Evolutionary conservation across 129 eudicot genomes (phyloP), one percentile per base, ranked within the genome.

Genomic region (Kitagawia praeruptora): DNA sequence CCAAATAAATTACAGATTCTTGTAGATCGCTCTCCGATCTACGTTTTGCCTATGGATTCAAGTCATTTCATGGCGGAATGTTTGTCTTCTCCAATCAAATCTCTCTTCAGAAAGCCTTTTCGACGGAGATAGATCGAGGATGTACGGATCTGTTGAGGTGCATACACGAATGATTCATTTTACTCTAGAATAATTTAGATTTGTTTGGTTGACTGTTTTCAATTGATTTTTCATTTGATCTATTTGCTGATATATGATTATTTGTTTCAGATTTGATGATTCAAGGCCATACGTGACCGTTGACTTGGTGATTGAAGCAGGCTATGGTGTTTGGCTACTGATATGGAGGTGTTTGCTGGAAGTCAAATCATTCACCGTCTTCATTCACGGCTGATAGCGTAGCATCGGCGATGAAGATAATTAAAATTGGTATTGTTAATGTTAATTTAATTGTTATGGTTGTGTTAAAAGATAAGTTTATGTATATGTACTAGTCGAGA

Each of bases 21-120:
- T 5, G 11, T 76, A 69, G 84, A 76, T 85, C 86, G 81, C 10
- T 70, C 71, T 31, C 6, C 75, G 85, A 85, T 85, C 88, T 85
- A 82, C 79, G 46, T 15, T 51, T 79, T 40, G 88, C 56, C 31
- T 70, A 79, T 58, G 79, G 81, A 13, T 54, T 85, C 49, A 38
- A 11, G 40, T 25, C 4, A 1, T 45, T 49, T 44, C 3, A 71
- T 6, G 16, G 5, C 15, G 64, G 45, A 6, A 47, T 19, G 4
- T 10, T 11, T 15, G 4, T 5, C 5, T 1, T 25, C 28, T 75
- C n/a, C 51, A 25, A 2, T 47, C 42, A 45, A 7, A 14, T 48
- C 0, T 44, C 7, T 21, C 13, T 8, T 6, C 34, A 0, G 14
- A 39, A 7, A 19, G 47, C 12, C 5, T 41, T 23, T 21, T 45